Conservation (phyloP, 805 yeast genomes). For the Candida verbasci region DNA sequence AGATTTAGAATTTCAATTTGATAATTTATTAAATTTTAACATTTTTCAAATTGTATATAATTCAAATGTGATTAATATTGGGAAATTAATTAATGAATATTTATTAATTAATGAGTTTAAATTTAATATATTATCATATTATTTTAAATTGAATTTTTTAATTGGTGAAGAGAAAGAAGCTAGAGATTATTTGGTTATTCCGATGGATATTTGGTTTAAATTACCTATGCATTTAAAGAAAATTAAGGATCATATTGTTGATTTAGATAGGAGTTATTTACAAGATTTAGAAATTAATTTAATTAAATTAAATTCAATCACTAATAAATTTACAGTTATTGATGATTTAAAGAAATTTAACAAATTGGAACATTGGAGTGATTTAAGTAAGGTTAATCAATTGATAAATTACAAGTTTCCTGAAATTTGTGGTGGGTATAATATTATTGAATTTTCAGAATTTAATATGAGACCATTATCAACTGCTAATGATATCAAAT, state of each 20-base stretch:
- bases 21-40: constrained; percentile 4
- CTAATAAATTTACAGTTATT: constrained; percentile 11
- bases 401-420: constrained; percentile 5
- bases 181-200: constrained; percentile 33
- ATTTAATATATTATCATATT: constrained; percentile 6
- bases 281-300: constrained; percentile 15
- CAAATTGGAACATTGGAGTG: constrained; percentile 11
- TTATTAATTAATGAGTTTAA: constrained; percentile 6
- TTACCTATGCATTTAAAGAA: constrained; percentile 22
- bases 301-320: constrained; percentile 16
- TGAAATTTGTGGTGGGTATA: constrained; percentile 3
- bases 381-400: constrained; percentile 11
- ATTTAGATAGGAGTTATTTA: constrained; percentile 1
- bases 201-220: constrained; percentile 41
- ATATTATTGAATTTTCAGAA: constrained; percentile 5
- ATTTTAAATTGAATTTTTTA: constrained; percentile 4
- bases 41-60: constrained; percentile 9
- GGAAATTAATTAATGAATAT: constrained; percentile 1
- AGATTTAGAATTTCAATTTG: not conserved
- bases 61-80: constrained; percentile 7
- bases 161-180: not conserved
- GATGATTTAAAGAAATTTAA: constrained; percentile 6
- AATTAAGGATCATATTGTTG: constrained; percentile 12
- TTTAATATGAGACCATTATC: constrained; percentile 8
- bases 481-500: constrained; percentile 10